Evolutionary conservation across 176 grass and related monocot genomes (phyloP), one percentile per base, ranked within the genome.

Genomic region (Ensete glaucum): DNA sequence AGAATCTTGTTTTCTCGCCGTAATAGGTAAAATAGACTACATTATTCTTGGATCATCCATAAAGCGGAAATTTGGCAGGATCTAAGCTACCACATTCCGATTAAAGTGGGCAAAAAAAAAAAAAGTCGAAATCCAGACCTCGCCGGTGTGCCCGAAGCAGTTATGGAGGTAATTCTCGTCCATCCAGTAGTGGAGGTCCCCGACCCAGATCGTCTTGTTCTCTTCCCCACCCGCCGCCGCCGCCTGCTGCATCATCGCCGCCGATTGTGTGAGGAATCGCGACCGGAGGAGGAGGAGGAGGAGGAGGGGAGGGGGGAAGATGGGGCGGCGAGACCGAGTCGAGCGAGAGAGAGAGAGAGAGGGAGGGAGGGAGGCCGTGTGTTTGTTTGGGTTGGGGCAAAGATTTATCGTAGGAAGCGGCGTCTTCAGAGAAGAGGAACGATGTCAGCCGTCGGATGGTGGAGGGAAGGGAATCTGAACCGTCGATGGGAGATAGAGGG

Each of bases 131-230:
- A 70, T 27, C 65, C 81, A 87, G 64, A 98, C 95, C 90, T 93
- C 95, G 78, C 90, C 88, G 62, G 95, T 98, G 84, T 98, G 87
- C 64, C 86, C 80, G 74, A 98, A 98, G 82, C 94, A 98, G 75
- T 73, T 91, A 56, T 89, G 90, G 75, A 98, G 94, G 86, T 93
- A 98, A 82, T 90, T 92, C 82, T 98, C 94, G 75, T 98, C 94
- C 94, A 98, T 98, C 94, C 94, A 98, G 78, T 93, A 98, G 85
- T 98, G 94, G 53, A 98, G 90, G 73, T 98, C 94, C n/a, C 94
- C 94, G 24, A 98, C 88, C 90, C 94, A 98, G 88, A 98, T 78
- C 75, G 90, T 91, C 80, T 91, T 98, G 83, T 98, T 98, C 84
- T 89, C 88, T 84, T 98, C 90, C 62, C 89, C 90, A 3, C 85